These are phyloP conservation scores for Syzygium grande DNA, from an alignment of 345 rosid species.

Conservation along the genomic window DNA sequence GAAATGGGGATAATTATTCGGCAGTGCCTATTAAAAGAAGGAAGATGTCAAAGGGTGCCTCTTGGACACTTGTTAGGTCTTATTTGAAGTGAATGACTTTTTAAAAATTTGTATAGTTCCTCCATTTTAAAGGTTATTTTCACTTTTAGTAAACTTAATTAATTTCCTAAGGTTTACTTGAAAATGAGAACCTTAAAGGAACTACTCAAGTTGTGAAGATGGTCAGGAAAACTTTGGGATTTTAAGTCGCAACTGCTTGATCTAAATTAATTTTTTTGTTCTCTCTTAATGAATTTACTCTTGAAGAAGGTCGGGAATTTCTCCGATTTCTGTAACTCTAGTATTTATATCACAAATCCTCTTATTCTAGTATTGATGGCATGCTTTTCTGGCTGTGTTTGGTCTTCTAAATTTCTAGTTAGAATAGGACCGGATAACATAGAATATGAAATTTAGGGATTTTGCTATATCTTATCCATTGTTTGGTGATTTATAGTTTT, in stretches of 20 bases:
- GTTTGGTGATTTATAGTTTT: background rate
- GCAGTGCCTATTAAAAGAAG: background rate
- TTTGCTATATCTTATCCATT: background rate
- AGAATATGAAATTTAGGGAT: accelerated
- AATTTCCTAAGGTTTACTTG: background rate
- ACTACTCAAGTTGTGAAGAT: background rate
- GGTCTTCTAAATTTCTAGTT: background rate
- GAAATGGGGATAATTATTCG: background rate
- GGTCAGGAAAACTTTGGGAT: background rate
- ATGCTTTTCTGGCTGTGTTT: background rate
- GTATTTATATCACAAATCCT: background rate
- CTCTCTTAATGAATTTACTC: background rate
- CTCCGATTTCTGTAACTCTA: background rate
- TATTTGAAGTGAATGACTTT: background rate
- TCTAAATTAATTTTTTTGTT: background rate
- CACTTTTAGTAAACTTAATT: background rate
- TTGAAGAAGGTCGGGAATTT: background rate
- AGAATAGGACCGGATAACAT: accelerated
- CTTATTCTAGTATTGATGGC: background rate
- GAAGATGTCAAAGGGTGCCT: background rate
- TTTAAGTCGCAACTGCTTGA: background rate
- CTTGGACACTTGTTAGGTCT: background rate
- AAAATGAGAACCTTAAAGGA: background rate
- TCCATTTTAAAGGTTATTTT: background rate
- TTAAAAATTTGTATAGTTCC: background rate